Percentiles rank a stretch among this genome's conserved stretches.
phyloP scores from a whole-genome alignment of 2,329 filamentous ascomycete species.

The Paraconiothyrium brasiliense region DNA sequence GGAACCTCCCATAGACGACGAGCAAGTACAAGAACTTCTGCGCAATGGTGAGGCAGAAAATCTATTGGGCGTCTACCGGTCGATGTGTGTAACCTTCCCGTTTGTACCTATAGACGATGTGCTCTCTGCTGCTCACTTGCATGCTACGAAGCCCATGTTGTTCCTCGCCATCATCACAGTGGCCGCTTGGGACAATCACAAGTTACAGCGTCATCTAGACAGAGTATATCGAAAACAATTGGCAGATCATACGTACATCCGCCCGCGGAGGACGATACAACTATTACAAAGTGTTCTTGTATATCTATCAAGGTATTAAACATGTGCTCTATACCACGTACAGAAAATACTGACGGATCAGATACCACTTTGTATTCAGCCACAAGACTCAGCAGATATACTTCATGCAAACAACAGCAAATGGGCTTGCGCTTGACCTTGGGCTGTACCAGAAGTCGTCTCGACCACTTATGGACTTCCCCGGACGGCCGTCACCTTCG shows the following conservation, averaged over 20 bases:
- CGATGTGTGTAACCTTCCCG: slow-evolving; percentile 41
- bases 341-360: slow-evolving; percentile 23
- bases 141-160: slow-evolving; percentile 41
- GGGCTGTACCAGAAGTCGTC: slow-evolving; percentile 35
- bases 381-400: slow-evolving; percentile 47
- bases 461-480: slow-evolving; percentile 27
- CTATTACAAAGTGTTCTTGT: slow-evolving; percentile 46
- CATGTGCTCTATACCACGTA: not conserved
- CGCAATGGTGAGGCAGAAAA: slow-evolving; percentile 36
- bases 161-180: slow-evolving; percentile 42
- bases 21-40: slow-evolving; percentile 31
- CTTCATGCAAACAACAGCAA: slow-evolving; percentile 42
- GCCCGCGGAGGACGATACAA: slow-evolving; percentile 37
- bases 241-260: slow-evolving; percentile 44
- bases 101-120: slow-evolving; percentile 38
- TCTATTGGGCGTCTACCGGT: slow-evolving; percentile 37
- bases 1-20: slow-evolving; percentile 36
- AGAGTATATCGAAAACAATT: slow-evolving; percentile 39
- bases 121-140: slow-evolving; percentile 29
- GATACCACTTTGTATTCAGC: slow-evolving; percentile 48
- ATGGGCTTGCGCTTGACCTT: slow-evolving; percentile 44
- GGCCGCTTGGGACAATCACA: slow-evolving; percentile 40
- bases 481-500: slow-evolving; percentile 24
- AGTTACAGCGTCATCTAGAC: slow-evolving; percentile 39
- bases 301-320: slow-evolving; percentile 44